Base-by-base conservation (phyloP, 2,329 filamentous ascomycete species). In the Xenosphaeropsis pyriputrescens region DNA sequence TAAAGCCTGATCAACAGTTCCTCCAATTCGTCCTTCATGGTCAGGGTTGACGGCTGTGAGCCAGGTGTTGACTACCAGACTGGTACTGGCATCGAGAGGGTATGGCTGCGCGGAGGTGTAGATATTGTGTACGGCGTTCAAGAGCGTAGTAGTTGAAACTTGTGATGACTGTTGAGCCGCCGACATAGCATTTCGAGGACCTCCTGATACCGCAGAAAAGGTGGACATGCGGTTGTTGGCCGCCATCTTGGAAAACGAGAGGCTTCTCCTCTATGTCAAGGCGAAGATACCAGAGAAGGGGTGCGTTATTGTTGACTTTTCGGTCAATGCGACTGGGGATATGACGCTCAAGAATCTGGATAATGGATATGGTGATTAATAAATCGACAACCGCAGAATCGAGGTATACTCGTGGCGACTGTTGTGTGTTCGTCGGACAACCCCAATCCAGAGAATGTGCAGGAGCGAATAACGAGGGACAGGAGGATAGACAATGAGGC, bases 51-150 rank as follows among this genome's bases (percentile, higher is more conserved):
- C 69, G 14, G 85, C 84, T 3, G 85, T 93, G 38, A 91, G 70
- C 88, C 88, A 95, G 40, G 86, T 95, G 62, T 96, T 96, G 47
- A 96, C 85, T 0, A 91, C 88, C 30, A 96, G 59, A 56, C 85
- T 94, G 29, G 88, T 91, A 47, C 85, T 85, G 35, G 86, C 79
- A 59, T 98, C 91, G 34, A 98, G 72, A 44, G 71, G 70, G 57
- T 93, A 91, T n/a, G 89, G 75, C 52, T 85, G 76, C 19, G 77
- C 78, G 3, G 82, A 76, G 35, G 84, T 72, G 59, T 93, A 96
- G 53, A 83, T 80, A 49, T 85, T 86, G 62, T 98, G 91, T 34
- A 95, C 71, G 39, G 85, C 75, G 61, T 96, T 96, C 39, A 98
- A 72, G 34, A 96, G 72, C 1, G 86, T 93, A 2, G 88, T 94